These are phyloP conservation scores for Debaryomyces castellii DNA, from an alignment of 805 yeast species.

Conservation along the genomic window DNA sequence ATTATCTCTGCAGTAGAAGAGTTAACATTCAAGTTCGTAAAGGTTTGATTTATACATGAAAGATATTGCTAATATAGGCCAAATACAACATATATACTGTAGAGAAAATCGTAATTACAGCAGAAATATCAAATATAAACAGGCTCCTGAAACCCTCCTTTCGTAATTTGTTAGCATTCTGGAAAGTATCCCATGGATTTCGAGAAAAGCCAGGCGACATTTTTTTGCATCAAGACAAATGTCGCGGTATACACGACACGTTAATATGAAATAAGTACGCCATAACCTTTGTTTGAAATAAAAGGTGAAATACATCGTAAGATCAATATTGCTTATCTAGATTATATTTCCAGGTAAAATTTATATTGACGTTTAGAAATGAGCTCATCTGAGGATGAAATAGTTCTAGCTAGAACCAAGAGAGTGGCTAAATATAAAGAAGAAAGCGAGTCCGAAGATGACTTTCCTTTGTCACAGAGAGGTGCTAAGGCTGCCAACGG, in stretches of 20 bases:
- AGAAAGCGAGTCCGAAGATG: constrained; percentile 10
- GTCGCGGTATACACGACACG: neutral
- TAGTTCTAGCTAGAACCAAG: constrained; percentile 17
- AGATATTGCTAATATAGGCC: too few species aligned
- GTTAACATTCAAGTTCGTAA: neutral
- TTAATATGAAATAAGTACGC: neutral
- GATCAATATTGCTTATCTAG: neutral
- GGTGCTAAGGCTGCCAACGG: neutral
- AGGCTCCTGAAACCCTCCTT: too few species aligned
- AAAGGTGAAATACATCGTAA: neutral
- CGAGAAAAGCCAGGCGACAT: too few species aligned
- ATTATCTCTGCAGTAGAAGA: neutral
- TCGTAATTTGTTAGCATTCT: too few species aligned
- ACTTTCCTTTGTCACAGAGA: constrained; percentile 8
- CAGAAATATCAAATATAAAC: too few species aligned
- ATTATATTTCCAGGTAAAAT: neutral
- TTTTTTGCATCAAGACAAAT: constrained; percentile 1
- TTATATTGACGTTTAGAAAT: constrained; percentile 3
- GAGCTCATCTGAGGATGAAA: constrained; percentile 24
- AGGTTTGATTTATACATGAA: too few species aligned
- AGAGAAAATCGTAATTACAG: too few species aligned
- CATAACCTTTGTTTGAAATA: neutral
- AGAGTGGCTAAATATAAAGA: constrained; percentile 7
- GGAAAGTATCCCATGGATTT: too few species aligned
- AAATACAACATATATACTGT: too few species aligned